Conservation (phyloP, 139 green algal genomes). For the Ostreobium quekettii region DNA sequence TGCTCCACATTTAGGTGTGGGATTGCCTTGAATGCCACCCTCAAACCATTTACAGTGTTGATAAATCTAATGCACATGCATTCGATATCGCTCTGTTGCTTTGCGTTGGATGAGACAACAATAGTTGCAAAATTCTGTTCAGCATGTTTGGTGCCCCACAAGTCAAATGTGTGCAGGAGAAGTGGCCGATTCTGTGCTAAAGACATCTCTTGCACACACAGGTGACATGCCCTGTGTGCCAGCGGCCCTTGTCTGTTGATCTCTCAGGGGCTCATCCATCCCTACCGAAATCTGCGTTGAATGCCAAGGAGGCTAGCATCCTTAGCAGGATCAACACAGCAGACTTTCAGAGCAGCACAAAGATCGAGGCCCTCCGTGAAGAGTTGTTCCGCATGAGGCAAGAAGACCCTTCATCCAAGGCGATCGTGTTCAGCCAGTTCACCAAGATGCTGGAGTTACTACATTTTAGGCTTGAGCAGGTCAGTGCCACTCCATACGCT, state of each 20-base stretch:
- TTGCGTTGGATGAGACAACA: slow-evolving; percentile 24
- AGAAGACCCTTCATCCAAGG: slow-evolving; percentile 67
- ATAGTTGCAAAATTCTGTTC: slow-evolving; percentile 20
- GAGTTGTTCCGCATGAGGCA: slow-evolving; percentile 61
- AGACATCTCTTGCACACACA: slow-evolving; percentile 15
- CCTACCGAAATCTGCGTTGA: background rate
- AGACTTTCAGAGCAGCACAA: slow-evolving; percentile 78
- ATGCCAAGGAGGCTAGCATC: slow-evolving; percentile 52
- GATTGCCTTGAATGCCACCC: too few species aligned
- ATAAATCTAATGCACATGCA: too few species aligned
- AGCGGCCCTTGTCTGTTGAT: slow-evolving; percentile 62
- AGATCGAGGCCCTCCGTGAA: slow-evolving; percentile 85
- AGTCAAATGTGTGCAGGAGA: background rate
- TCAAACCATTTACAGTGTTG: too few species aligned
- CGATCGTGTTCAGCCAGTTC: slow-evolving; percentile 92
- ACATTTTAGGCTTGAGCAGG: slow-evolving; percentile 64
- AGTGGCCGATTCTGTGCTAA: background rate
- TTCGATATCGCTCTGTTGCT: too few species aligned
- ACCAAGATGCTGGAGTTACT: slow-evolving; percentile 88
- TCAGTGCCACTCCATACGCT: slow-evolving; percentile 12
- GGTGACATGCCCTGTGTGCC: slow-evolving; percentile 64
- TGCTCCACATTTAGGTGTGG: too few species aligned
- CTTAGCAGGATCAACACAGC: slow-evolving; percentile 55
- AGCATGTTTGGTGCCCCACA: background rate
- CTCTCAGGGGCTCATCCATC: slow-evolving; percentile 32